These are phyloP conservation scores for Chiua sp. DNA, from an alignment of 1,284 basidiomycete genomes.

Conservation along the genomic window DNA sequence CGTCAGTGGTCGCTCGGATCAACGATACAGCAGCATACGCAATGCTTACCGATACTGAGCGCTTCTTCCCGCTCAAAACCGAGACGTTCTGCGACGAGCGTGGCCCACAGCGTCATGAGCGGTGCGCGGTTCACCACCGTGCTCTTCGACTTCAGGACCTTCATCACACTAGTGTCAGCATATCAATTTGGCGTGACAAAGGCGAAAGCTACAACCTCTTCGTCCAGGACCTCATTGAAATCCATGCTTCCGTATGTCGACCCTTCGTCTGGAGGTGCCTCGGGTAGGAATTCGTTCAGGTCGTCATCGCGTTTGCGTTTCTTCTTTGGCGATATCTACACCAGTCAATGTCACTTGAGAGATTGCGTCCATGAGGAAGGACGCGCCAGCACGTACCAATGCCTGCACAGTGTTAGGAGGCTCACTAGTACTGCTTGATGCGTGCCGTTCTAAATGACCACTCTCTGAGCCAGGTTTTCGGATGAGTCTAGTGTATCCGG, in stretches of 20 bases:
- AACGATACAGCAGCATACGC: constrained; percentile 1
- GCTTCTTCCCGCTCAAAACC: constrained; percentile 91
- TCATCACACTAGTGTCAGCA: constrained; percentile 33
- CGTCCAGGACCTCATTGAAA: constrained; percentile 75
- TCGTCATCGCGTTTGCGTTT: constrained; percentile 60
- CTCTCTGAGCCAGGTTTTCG: constrained; percentile 5
- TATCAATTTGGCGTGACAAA: not conserved
- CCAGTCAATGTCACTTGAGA: not conserved
- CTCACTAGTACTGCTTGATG: constrained; percentile 8
- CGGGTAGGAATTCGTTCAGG: constrained; percentile 66
- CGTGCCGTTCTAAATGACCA: not conserved
- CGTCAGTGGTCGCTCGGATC: constrained; percentile 8
- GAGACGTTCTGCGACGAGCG: constrained; percentile 81
- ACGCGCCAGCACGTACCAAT: constrained; percentile 28
- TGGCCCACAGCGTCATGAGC: constrained; percentile 94
- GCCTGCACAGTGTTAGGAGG: constrained; percentile 20
- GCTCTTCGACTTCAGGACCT: constrained; percentile 61
- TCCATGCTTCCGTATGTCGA: constrained; percentile 59
- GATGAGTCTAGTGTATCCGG: constrained; percentile 52
- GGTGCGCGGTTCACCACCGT: constrained; percentile 90
- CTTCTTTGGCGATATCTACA: constrained; percentile 50
- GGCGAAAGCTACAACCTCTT: constrained; percentile 53
- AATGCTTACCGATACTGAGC: constrained; percentile 76
- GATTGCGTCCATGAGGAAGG: constrained; percentile 28
- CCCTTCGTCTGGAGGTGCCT: constrained; percentile 53